phyloP scores from a whole-genome alignment of 1,139 yeast species.

The Diutina rugosa region DNA sequence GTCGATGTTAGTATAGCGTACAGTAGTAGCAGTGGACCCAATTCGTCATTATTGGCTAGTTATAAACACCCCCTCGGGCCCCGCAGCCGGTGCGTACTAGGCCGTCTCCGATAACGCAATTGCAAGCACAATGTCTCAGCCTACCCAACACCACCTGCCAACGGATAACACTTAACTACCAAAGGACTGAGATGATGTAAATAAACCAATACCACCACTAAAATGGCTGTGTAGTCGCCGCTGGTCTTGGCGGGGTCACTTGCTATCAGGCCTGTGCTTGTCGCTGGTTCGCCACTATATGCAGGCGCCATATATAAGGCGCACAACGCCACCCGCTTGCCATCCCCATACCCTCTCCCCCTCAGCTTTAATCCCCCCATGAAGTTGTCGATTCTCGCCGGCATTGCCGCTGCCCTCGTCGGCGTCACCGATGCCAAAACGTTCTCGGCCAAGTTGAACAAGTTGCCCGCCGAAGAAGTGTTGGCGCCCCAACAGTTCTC shows the following conservation, averaged over 20 bases:
- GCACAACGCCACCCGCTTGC: not conserved
- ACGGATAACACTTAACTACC: too few species aligned
- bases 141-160: too few species aligned
- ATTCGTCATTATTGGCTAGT: too few species aligned
- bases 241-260: not conserved
- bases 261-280: not conserved
- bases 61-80: too few species aligned
- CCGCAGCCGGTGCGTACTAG: too few species aligned
- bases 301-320: not conserved
- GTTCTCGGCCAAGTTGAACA: conserved; percentile 50
- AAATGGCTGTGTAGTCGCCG: too few species aligned
- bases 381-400: conserved; percentile 7
- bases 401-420: conserved; percentile 41
- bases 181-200: too few species aligned
- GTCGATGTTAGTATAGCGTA: too few species aligned
- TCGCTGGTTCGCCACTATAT: not conserved
- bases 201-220: too few species aligned
- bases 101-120: too few species aligned
- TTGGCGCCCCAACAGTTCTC: conserved; percentile 45
- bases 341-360: conserved; percentile 1
- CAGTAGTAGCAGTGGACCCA: too few species aligned
- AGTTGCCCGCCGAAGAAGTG: conserved; percentile 49
- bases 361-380: conserved; percentile 2
- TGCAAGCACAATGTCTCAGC: too few species aligned
- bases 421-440: conserved; percentile 41